phyloP scores from a whole-genome alignment of 345 rosid species.

The Moringa oleifera region DNA sequence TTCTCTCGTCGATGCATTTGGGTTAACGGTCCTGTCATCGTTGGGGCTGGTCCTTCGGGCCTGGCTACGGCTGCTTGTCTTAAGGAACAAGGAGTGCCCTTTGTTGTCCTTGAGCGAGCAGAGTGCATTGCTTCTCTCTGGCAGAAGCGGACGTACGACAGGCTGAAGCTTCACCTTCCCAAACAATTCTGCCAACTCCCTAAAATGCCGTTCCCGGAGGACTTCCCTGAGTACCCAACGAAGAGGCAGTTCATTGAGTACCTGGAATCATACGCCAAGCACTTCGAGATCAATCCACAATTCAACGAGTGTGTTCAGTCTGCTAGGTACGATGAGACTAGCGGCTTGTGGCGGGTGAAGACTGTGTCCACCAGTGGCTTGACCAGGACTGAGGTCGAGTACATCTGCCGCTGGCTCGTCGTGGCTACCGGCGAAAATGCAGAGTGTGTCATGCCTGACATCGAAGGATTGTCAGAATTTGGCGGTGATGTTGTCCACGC shows the following conservation, averaged over 20 bases:
- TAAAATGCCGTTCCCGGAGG: constrained; percentile 66
- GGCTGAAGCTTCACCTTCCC: constrained; percentile 85
- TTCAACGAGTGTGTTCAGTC: constrained; percentile 85
- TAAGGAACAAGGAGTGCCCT: constrained; percentile 62
- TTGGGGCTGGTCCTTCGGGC: constrained; percentile 89
- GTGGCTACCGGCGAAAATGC: constrained; percentile 98
- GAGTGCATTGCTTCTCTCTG: constrained; percentile 88
- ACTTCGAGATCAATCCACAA: constrained; percentile 59
- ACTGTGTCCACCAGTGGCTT: constrained; percentile 40
- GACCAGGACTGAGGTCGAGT: constrained; percentile 54
- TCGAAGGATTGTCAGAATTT: constrained; percentile 65
- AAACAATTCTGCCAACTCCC: constrained; percentile 83
- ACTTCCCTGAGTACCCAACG: constrained; percentile 71
- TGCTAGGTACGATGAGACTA: constrained; percentile 73
- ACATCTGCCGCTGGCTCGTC: constrained; percentile 88
- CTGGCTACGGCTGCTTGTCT: constrained; percentile 84
- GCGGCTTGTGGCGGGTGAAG: constrained; percentile 77
- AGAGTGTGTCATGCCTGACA: constrained; percentile 63
- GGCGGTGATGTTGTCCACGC: constrained; percentile 71
- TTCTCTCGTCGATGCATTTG: constrained; percentile 41
- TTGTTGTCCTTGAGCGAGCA: constrained; percentile 63
- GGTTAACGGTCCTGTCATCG: constrained; percentile 78
- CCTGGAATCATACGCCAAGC: constrained; percentile 61
- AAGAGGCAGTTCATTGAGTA: constrained; percentile 61
- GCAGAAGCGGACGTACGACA: constrained; percentile 74